phyloP scores from a whole-genome alignment of 176 grass and related monocot species.

The Hsuehochloa calcarea region DNA sequence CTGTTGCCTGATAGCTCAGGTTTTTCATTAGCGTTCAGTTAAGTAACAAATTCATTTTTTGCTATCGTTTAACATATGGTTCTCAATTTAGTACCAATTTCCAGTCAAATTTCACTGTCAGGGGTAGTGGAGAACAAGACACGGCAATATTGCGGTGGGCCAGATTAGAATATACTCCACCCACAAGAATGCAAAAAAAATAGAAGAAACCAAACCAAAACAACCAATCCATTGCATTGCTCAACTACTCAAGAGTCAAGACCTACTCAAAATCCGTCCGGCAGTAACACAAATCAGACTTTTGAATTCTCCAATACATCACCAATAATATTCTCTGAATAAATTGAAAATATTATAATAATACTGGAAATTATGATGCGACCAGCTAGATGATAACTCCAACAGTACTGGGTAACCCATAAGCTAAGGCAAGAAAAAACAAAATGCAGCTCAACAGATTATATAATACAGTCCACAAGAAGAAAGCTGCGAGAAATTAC shows the following conservation, averaged over 20 bases:
- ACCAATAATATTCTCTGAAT: background rate
- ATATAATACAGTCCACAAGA: background rate
- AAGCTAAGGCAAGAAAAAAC: background rate
- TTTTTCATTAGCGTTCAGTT: background rate
- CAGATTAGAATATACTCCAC: slow-evolving; percentile 40
- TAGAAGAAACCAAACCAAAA: slow-evolving; percentile 6
- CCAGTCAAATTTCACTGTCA: slow-evolving; percentile 17
- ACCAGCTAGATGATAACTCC: background rate
- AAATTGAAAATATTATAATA: background rate
- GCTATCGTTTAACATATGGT: background rate
- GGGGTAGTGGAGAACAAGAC: slow-evolving; percentile 32
- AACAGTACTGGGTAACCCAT: background rate
- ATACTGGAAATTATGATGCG: background rate
- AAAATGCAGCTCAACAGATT: background rate
- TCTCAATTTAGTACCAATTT: slow-evolving; percentile 12
- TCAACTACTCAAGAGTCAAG: background rate
- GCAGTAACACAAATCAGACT: background rate
- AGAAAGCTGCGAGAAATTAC: background rate
- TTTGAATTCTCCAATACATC: background rate
- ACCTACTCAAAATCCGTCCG: slow-evolving; percentile 19
- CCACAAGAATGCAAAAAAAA: slow-evolving; percentile 24
- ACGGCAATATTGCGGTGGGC: slow-evolving; percentile 24
- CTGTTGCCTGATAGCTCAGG: background rate
- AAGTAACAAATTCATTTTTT: background rate
- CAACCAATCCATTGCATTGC: background rate